Evolutionary conservation across 2,329 filamentous ascomycete species (phyloP).

Genomic region (Podosphaera aphanis): DNA sequence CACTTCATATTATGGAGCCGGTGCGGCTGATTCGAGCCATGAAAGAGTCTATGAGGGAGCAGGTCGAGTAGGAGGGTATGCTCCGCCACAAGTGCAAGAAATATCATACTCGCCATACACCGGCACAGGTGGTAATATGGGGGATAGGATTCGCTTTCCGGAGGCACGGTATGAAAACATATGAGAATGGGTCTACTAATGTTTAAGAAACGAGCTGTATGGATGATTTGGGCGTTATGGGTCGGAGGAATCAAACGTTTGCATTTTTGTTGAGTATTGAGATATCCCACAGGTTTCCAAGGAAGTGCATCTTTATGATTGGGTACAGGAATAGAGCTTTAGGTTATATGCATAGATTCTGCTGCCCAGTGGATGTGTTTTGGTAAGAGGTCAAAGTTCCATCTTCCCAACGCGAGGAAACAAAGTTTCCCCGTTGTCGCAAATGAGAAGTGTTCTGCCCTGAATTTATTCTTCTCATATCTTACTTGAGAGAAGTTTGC

Average conservation of each 20-base stretch:
- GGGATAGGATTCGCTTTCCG: conserved; percentile 24
- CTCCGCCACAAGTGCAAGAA: conserved; percentile 17
- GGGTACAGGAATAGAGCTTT: not conserved
- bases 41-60: conserved; percentile 5
- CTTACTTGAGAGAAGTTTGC: no score
- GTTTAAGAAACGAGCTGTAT: not conserved
- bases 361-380: not conserved
- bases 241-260: not conserved
- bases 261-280: no score
- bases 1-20: conserved; percentile 5
- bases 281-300: not conserved
- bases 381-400: not conserved
- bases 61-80: conserved; percentile 8
- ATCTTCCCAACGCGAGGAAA: no score
- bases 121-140: conserved; percentile 15
- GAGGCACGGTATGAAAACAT: conserved; percentile 28
- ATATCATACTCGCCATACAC: conserved; percentile 22
- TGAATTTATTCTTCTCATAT: no score
- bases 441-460: no score
- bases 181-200: conserved; percentile 1
- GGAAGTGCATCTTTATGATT: not conserved
- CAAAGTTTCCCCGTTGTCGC: no score
- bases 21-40: conserved; percentile 2
- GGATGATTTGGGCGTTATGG: not conserved
- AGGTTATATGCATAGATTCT: not conserved